phyloP scores from a whole-genome alignment of 1,284 basidiomycete species.

The Cryptococcus deneoformans region DNA sequence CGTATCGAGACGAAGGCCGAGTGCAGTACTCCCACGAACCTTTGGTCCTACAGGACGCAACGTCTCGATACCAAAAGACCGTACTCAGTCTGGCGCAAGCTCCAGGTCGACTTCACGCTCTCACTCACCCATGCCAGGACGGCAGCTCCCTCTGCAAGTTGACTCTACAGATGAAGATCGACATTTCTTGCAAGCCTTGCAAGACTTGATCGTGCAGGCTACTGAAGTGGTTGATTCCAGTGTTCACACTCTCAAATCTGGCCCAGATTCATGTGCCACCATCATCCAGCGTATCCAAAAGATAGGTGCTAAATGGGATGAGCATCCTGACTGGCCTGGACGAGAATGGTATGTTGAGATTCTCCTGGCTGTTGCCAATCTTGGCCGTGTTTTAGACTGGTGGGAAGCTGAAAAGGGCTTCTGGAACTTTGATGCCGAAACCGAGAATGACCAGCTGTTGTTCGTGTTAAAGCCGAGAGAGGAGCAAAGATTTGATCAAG shows the following conservation, averaged over 20 bases:
- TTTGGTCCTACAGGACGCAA: constrained; percentile 59
- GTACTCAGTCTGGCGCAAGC: constrained; percentile 63
- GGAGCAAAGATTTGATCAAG: constrained; percentile 27
- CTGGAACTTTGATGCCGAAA: constrained; percentile 96
- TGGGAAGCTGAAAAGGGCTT: constrained; percentile 99
- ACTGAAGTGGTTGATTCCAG: constrained; percentile 92
- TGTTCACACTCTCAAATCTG: constrained; percentile 68
- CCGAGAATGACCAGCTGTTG: constrained; percentile 65
- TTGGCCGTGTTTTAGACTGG: constrained; percentile 97
- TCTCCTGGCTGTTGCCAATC: constrained; percentile 90
- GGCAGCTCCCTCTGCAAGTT: constrained; percentile 52
- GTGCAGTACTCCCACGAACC: constrained; percentile 27
- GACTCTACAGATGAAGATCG: constrained; percentile 26
- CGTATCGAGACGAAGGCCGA: constrained; percentile 29
- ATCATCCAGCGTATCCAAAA: constrained; percentile 86
- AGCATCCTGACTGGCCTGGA: constrained; percentile 96
- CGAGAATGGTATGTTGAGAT: constrained; percentile 98
- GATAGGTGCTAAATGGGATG: constrained; percentile 93
- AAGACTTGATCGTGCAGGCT: constrained; percentile 91
- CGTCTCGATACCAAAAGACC: constrained; percentile 68
- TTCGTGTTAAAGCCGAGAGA: constrained; percentile 77
- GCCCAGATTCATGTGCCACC: constrained; percentile 78
- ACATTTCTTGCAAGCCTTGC: constrained; percentile 75
- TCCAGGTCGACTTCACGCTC: constrained; percentile 97
- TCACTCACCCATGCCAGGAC: constrained; percentile 83